Percentiles rank a stretch among this genome's conserved stretches.
Evolutionary conservation across 2,329 filamentous ascomycete species (phyloP).

Genomic region (Penicillium sp.): DNA sequence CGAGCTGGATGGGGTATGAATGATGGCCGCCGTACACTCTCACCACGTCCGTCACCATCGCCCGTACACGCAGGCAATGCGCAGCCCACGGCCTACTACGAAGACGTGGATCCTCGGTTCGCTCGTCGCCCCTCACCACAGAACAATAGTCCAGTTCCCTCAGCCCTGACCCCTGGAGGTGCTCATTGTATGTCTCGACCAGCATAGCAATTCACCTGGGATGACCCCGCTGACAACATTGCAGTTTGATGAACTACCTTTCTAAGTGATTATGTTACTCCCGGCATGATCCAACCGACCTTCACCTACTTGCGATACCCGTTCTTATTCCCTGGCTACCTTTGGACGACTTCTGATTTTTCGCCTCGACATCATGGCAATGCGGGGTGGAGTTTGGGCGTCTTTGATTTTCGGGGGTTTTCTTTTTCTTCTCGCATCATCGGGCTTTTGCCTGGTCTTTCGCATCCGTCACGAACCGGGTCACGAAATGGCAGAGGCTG

Average conservation of each 20-base stretch:
- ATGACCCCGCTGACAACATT: constrained; percentile 64
- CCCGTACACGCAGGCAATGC: constrained; percentile 6
- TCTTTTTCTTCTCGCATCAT: background rate
- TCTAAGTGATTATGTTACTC: constrained; percentile 4
- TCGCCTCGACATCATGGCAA: constrained; percentile 9
- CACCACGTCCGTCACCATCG: constrained; percentile 12
- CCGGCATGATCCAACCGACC: constrained; percentile 6
- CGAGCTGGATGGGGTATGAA: constrained; percentile 41
- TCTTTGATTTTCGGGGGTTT: constrained; percentile 4
- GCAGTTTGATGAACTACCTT: constrained; percentile 68
- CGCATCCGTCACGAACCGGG: background rate
- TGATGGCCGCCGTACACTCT: constrained; percentile 14
- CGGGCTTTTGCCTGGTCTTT: constrained; percentile 1
- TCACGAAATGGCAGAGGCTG: constrained; percentile 7
- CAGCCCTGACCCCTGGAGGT: constrained; percentile 39
- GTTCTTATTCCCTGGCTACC: constrained; percentile 11
- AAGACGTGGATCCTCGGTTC: constrained; percentile 90
- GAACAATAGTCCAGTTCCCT: constrained; percentile 29
- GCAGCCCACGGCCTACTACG: constrained; percentile 65
- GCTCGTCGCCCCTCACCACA: constrained; percentile 44
- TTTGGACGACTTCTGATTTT: constrained; percentile 11
- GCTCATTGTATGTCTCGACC: constrained; percentile 39
- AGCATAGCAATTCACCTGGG: constrained; percentile 50
- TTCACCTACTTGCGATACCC: constrained; percentile 21
- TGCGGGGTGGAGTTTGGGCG: constrained; percentile 16